Evolutionary conservation across 140 eudicot genomes (phyloP), one percentile per base, ranked within the genome.

Genomic region (Bidens hawaiensis): DNA sequence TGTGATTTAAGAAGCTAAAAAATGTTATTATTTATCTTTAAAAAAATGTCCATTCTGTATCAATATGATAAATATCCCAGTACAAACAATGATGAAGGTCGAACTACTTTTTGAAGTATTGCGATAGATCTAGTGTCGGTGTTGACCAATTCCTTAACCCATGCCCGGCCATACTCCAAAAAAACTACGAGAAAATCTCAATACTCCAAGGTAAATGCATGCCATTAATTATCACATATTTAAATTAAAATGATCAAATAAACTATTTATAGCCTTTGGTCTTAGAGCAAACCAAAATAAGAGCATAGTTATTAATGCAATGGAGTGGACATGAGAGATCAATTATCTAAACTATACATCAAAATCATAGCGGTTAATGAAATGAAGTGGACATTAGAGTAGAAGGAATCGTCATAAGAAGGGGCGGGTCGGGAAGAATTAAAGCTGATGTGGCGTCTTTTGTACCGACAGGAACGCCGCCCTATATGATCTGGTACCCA

Each of bases 121-220:
- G 23, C 25, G 16, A 31, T 49, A n/a, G 12, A 49, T 33, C 15
- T 51, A n/a, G 1, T 71, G 76, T 71, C 76, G 76, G 76, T 71
- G 76, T 71, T 71, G 76, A 71, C 76, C 70, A 62, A 53, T 40
- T 71, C 76, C n/a, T 45, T 53, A 42, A 8, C 36, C 70, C 60
- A 31, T 58, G 58, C n/a, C 40, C 60, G 27, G 33, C 27, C 65
- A 62, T 26, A 11, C 45, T 6, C 22, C 60, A 24, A 15, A 3
- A n/a, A 1, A 46, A 64, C 33, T 47, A 40, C 33, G 4, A 33
- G 11, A 50, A 34, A 19, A 66, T 52, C 52, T 21, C 24, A 66
- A 4, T 24, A 17, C 42, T 19, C 36, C 17, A 33, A 7, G 21
- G 18, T 31, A 47, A 28, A 47, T 48, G 14, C 53, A 43, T 62